Conservation (phyloP, 2,329 filamentous ascomycete genomes). For the Microdochium trichocladiopsis region DNA sequence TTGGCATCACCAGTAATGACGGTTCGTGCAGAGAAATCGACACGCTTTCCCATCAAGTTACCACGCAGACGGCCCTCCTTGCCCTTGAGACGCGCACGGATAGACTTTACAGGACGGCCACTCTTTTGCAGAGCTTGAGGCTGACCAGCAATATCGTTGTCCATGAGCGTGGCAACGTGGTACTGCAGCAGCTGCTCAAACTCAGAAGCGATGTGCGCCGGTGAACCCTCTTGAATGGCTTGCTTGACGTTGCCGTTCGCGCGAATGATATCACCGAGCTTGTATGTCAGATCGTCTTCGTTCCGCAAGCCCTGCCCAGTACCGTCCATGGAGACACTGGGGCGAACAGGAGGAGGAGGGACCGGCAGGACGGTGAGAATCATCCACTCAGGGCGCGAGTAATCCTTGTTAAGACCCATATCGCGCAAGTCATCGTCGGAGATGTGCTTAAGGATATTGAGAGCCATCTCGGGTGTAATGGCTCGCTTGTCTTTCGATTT, state of each 20-base stretch:
- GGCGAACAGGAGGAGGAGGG: conserved; percentile 88
- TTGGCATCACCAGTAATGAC: conserved; percentile 99
- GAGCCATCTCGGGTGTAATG: conserved; percentile 77
- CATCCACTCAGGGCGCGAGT: conserved; percentile 98
- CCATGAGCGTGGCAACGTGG: conserved; percentile 98
- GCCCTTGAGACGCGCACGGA: conserved; percentile 94
- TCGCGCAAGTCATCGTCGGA: conserved; percentile 72
- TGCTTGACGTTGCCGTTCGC: conserved; percentile 93
- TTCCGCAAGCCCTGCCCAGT: conserved; percentile 87
- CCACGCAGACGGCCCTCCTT: conserved; percentile 97
- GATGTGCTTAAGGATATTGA: conserved; percentile 82
- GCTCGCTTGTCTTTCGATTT: conserved; percentile 71
- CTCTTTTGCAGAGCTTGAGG: conserved; percentile 96
- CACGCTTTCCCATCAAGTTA: conserved; percentile 99
- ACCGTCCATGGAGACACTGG: conserved; percentile 95
- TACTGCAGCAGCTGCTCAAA: conserved; percentile 93
- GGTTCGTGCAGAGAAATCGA: conserved; percentile 98
- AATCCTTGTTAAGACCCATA: conserved; percentile 89
- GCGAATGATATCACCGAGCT: conserved; percentile 95
- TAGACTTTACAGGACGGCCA: conserved; percentile 91
- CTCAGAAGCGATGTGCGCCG: conserved; percentile 83
- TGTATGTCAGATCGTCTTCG: conserved; percentile 99
- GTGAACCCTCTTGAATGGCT: conserved; percentile 84
- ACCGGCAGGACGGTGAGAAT: conserved; percentile 91
- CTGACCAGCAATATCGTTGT: conserved; percentile 96